phyloP scores from a whole-genome alignment of 768 basidiomycete genomes.

The Russula brevipes region DNA sequence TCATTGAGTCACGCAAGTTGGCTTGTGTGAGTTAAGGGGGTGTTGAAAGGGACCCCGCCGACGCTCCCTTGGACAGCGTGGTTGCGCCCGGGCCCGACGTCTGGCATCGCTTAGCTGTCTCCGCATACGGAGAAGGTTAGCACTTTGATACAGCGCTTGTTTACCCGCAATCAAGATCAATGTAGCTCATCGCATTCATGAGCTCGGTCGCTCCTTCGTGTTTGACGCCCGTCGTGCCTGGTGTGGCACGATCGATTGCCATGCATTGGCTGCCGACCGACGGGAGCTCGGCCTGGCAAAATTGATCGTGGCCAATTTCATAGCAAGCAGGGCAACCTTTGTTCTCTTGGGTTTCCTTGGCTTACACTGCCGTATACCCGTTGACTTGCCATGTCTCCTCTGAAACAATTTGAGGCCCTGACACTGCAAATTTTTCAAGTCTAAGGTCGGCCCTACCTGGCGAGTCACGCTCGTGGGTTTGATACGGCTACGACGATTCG shows the following conservation, averaged over 20 bases:
- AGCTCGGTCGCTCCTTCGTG: background rate
- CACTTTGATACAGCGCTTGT: background rate
- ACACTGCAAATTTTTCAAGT: background rate
- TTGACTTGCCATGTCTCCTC: background rate
- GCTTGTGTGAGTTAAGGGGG: slow-evolving; percentile 5
- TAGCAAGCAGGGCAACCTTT: background rate
- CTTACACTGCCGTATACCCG: no score
- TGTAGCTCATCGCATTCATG: background rate
- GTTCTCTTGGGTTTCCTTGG: background rate
- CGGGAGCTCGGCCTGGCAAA: background rate
- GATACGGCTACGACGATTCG: no score
- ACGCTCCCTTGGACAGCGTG: background rate
- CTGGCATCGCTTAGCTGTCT: background rate
- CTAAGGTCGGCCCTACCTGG: background rate
- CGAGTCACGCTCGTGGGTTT: background rate
- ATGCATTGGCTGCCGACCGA: background rate
- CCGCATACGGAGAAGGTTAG: background rate
- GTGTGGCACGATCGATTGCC: background rate
- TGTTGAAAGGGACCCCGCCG: background rate
- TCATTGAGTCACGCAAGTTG: background rate
- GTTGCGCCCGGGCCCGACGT: background rate
- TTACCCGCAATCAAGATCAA: background rate
- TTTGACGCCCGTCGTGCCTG: slow-evolving; percentile 1
- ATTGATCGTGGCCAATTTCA: background rate
- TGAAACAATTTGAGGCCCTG: background rate